A percentile compares a stretch with the other conserved stretches of the same genome.
phyloP scores from a whole-genome alignment of 106 monocot genomes.

The Dioscorea dumetorum region DNA sequence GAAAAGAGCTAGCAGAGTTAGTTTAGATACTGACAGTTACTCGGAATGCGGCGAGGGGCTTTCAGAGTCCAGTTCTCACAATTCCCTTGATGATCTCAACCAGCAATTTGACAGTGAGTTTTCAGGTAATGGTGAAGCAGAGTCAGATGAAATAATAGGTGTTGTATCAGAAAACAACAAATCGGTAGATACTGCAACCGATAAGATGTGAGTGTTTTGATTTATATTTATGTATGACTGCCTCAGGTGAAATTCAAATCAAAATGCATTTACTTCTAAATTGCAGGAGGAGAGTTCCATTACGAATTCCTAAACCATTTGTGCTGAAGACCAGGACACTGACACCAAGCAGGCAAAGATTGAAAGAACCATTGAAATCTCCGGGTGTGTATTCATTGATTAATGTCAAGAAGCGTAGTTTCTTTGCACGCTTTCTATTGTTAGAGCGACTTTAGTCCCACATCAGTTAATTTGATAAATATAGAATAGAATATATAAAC shows the following conservation, averaged over 20 bases:
- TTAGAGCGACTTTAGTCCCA: no score
- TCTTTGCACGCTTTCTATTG: no score
- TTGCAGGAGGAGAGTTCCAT: constrained; percentile 39
- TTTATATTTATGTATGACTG: not conserved
- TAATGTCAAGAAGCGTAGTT: no score
- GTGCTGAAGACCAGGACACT: constrained; percentile 15
- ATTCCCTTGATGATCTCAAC: constrained; percentile 20
- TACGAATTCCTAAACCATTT: constrained; percentile 20
- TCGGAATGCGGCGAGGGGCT: constrained; percentile 39
- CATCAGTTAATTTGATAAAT: no score
- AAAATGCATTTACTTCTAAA: constrained; percentile 3
- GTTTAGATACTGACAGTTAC: constrained; percentile 26
- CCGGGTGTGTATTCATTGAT: constrained; percentile 15
- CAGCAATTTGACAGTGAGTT: constrained; percentile 22
- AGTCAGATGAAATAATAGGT: constrained; percentile 49
- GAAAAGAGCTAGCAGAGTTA: constrained; percentile 3
- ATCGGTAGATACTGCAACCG: constrained; percentile 6
- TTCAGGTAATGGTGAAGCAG: constrained; percentile 29
- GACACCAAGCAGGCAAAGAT: constrained; percentile 21
- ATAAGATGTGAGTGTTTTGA: constrained; percentile 29
- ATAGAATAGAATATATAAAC: no score
- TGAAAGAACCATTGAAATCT: constrained; percentile 39
- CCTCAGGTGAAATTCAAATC: not conserved
- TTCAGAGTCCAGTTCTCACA: constrained; percentile 44
- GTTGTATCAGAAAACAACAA: constrained; percentile 45